phyloP scores from a whole-genome alignment of 306 rosid genomes.

The Lathyrus sativus region DNA sequence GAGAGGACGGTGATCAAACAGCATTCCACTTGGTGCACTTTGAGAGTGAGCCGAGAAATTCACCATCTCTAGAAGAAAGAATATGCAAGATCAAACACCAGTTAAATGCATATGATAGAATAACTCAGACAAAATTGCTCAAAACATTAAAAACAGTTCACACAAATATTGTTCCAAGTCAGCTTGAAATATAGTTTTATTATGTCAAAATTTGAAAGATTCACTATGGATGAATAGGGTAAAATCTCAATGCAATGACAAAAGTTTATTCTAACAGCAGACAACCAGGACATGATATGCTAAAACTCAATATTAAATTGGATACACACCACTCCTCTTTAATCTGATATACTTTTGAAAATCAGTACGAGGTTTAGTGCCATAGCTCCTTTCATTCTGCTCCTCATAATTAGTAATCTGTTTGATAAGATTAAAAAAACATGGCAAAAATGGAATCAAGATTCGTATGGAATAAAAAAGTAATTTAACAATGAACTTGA shows the following conservation, averaged over 20 bases:
- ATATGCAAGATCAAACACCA: slow-evolving; percentile 19
- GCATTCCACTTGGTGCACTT: slow-evolving; percentile 7
- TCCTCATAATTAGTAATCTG: slow-evolving; percentile 44
- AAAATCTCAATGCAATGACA: background rate
- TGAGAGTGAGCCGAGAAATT: background rate
- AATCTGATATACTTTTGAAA: slow-evolving; percentile 51
- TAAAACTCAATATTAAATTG: slow-evolving; percentile 1
- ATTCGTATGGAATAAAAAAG: background rate
- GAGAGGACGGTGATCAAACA: slow-evolving; percentile 50
- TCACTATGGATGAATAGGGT: background rate
- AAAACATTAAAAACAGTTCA: background rate
- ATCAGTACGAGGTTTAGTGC: slow-evolving; percentile 41
- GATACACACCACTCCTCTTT: slow-evolving; percentile 43
- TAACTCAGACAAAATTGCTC: no score
- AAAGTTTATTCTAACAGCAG: background rate
- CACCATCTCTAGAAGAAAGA: slow-evolving; percentile 42
- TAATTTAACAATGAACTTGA: background rate
- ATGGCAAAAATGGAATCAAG: slow-evolving; percentile 1
- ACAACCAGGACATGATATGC: slow-evolving; percentile 8
- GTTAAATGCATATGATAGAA: background rate
- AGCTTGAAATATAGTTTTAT: background rate
- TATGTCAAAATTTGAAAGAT: background rate
- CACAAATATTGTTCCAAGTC: background rate
- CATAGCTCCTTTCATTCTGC: slow-evolving; percentile 42
- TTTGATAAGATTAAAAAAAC: background rate